Base-by-base conservation (phyloP, 257 asterid species). In the Prunella vulgaris region DNA sequence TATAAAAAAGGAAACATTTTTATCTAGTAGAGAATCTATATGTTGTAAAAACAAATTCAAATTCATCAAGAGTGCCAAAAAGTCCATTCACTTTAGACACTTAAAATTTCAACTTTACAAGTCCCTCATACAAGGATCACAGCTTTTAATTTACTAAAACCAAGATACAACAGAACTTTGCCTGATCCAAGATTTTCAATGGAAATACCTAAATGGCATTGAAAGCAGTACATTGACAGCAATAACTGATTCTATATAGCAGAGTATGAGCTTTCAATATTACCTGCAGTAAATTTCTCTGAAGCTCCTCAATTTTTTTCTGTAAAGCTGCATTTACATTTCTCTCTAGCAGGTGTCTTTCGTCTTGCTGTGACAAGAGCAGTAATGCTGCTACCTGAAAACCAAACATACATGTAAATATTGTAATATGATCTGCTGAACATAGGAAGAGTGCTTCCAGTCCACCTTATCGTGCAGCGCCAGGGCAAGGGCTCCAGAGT, bases 401-500 rank as follows among this genome's bases (percentile, higher is more conserved):
- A 32, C 21, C 46, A 60, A 48, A 70, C 20, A 57, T 83, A 72
- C 4, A 57, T 56, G 60, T 74, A 58, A 72, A 37, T 58, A 37
- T 22, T 63, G 72, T 74, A 1, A 20, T 52, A 52, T 20, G 56
- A 49, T 48, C 24, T 49, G 14, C 17, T 14, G 51, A 66, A 65
- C 6, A n/a, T 40, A 30, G 73, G 67, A 77, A 63, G 71, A 72
- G 46, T 56, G 70, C 8, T 21, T 28, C 17, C 54, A 38, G 40
- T 62, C 74, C 70, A 94, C 97, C 99, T 94, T 94, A 85, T 94
- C 97, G 14, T 91, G 92, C 88, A 91, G 78, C 14, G 96, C 99
- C 86, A 78, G 80, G 72, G 95, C 82, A 78, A 94, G 85, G 71
- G 83, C 88, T 59, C 84, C 86, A 17, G 93, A 88, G 61, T 80